These are phyloP conservation scores for Adansonia grandidieri DNA, from an alignment of 441 rosid genomes.

Conservation along the genomic window DNA sequence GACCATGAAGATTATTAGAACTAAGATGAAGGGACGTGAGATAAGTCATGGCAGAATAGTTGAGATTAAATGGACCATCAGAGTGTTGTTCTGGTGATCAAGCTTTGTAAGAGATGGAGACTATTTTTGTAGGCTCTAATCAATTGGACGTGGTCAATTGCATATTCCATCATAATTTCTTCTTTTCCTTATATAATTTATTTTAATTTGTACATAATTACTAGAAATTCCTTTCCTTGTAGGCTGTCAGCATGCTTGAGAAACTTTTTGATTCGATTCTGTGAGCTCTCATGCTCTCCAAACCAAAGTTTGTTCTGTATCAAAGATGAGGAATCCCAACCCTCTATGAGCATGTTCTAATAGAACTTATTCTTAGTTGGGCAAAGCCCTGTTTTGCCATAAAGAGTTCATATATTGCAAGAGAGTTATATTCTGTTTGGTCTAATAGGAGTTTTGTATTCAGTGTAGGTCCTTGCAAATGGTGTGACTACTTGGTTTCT, in stretches of 20 bases:
- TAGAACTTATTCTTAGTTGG: not conserved
- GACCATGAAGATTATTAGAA: not conserved
- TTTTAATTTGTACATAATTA: constrained; percentile 27
- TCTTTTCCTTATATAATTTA: not conserved
- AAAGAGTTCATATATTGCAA: no score
- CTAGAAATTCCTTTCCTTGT: constrained; percentile 97
- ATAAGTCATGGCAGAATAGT: constrained; percentile 17
- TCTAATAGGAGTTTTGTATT: no score
- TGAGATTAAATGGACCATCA: constrained; percentile 10
- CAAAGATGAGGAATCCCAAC: constrained; percentile 58
- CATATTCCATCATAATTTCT: constrained; percentile 18
- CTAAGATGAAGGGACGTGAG: not conserved
- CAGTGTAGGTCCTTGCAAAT: no score
- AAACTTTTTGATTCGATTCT: constrained; percentile 89
- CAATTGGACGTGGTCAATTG: not conserved
- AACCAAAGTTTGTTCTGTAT: constrained; percentile 84
- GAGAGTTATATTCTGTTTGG: no score
- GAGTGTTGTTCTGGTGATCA: not conserved
- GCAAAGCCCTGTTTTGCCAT: no score
- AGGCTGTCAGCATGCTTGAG: constrained; percentile 97
- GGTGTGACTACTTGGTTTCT: no score
- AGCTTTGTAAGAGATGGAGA: not conserved
- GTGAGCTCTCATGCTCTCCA: constrained; percentile 97
- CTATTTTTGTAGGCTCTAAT: not conserved
- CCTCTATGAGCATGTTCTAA: constrained; percentile 17